A percentile compares a stretch with the other conserved stretches of the same genome.
phyloP scores from a whole-genome alignment of 768 basidiomycete genomes.

The Pisolithus microcarpus region DNA sequence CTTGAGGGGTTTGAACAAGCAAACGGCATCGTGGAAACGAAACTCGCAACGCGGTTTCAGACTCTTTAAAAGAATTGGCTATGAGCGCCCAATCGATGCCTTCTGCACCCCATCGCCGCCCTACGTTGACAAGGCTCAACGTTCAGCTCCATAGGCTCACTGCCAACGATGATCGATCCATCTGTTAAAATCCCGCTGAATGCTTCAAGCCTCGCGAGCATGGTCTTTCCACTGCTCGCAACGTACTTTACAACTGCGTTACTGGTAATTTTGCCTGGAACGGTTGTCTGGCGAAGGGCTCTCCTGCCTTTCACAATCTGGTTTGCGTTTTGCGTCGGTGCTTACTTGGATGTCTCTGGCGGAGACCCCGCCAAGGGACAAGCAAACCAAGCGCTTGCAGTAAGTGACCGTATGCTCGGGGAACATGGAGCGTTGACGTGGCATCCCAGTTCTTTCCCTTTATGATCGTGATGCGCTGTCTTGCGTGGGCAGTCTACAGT shows the following conservation, averaged over 20 bases:
- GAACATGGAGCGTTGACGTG: neutral
- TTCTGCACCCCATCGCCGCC: no score
- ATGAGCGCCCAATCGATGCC: no score
- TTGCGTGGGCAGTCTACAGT: constrained; percentile 5
- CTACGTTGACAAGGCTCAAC: neutral
- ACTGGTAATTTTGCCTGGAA: constrained; percentile 40
- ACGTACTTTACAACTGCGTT: constrained; percentile 43
- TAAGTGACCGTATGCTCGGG: neutral
- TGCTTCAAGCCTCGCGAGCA: constrained; percentile 22
- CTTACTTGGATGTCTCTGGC: constrained; percentile 6
- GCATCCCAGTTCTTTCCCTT: constrained; percentile 2
- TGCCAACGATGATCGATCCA: neutral
- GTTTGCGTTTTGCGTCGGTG: constrained; percentile 32
- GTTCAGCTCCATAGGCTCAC: neutral
- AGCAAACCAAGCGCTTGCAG: constrained; percentile 7
- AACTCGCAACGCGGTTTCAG: no score
- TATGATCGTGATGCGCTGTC: constrained; percentile 9
- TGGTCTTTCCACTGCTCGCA: constrained; percentile 34
- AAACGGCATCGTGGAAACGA: no score
- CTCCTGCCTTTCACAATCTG: constrained; percentile 41
- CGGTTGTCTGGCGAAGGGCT: constrained; percentile 31
- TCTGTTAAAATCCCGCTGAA: constrained; percentile 3
- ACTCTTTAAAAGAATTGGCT: no score
- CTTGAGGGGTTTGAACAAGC: no score
- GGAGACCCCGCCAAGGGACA: constrained; percentile 3